phyloP scores from a whole-genome alignment of 2,329 filamentous ascomycete species.

The Penicillium fuscoglaucum region DNA sequence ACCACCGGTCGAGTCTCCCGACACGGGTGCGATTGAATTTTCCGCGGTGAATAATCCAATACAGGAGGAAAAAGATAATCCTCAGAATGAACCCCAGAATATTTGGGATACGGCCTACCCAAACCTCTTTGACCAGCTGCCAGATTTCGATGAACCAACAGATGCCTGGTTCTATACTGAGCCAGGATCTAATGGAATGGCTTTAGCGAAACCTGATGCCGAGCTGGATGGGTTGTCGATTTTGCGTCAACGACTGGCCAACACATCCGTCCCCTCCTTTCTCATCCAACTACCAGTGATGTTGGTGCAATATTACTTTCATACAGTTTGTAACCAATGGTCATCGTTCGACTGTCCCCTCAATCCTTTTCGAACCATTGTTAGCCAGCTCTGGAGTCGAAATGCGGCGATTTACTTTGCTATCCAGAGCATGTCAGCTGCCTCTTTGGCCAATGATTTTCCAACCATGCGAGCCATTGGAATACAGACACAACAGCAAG shows the following conservation, averaged over 20 bases:
- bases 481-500: constrained; percentile 27
- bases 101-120: constrained; percentile 16
- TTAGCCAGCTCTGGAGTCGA: constrained; percentile 25
- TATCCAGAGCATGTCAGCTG: constrained; percentile 29
- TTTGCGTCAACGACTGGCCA: constrained; percentile 21
- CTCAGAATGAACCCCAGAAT: constrained; percentile 9
- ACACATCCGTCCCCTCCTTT: constrained; percentile 21
- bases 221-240: constrained; percentile 20
- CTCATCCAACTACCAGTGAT: constrained; percentile 25
- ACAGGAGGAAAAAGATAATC: background rate
- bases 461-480: constrained; percentile 25
- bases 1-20: background rate
- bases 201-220: background rate
- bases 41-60: background rate
- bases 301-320: constrained; percentile 27
- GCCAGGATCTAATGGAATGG: background rate
- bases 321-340: constrained; percentile 27
- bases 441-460: constrained; percentile 26
- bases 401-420: constrained; percentile 27
- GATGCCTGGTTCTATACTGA: constrained; percentile 8
- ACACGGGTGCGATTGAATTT: background rate
- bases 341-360: constrained; percentile 27
- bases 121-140: constrained; percentile 20
- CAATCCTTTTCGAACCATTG: constrained; percentile 23
- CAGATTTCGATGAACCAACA: constrained; percentile 15